Base-by-base conservation (phyloP, 805 yeast species). In the Zygosaccharomyces bailii region DNA sequence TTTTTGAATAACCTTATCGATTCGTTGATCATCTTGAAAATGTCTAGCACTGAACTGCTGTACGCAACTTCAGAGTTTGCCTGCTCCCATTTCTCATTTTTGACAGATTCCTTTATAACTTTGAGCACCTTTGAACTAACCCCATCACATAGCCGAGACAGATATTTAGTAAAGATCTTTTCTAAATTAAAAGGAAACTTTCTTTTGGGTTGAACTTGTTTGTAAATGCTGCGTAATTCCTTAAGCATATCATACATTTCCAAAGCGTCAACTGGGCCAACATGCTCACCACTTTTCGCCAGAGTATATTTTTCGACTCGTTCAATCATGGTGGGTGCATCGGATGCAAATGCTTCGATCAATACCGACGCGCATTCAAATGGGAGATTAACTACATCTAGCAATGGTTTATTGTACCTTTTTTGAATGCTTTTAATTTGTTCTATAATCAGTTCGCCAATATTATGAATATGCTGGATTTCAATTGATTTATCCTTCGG, bases 1-100 rank as follows among this genome's bases (percentile, higher is more conserved):
- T 71, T 72, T 11, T 71, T 71, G 35, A 90, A 67, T n/a, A 86
- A 70, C 4, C 69, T 65, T 16, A 86, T 58, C 9, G 79, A 74
- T 42, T 80, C 80, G 46, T 75, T 74, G 27, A 85, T 72, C 59
- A 85, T 70, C 7, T 78, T 72, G 60, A 84, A 83, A 10, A 84
- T 73, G 58, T 86, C 93, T 17, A 75, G 58, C 1, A 84, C 85
- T 0, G 91, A 84, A 2, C 78, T 68, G 48, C 87, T 80, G 55
- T 72, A 71, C 1, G 56, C 56, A 4, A 68, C 67, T 1, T 63
- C 67, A 34, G 71, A 68, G 49, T 78, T 78, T 13, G 80, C 55
- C 0, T 82, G 79, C 40, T 70, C 66, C 60, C 82, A 80, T 1
- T 57, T 55, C 59, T 89, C 96, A 8, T 69, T 73, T 7, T 69